Evolutionary conservation across 164 flowering plant genomes (phyloP).

Genomic region (Berberis thunbergii): DNA sequence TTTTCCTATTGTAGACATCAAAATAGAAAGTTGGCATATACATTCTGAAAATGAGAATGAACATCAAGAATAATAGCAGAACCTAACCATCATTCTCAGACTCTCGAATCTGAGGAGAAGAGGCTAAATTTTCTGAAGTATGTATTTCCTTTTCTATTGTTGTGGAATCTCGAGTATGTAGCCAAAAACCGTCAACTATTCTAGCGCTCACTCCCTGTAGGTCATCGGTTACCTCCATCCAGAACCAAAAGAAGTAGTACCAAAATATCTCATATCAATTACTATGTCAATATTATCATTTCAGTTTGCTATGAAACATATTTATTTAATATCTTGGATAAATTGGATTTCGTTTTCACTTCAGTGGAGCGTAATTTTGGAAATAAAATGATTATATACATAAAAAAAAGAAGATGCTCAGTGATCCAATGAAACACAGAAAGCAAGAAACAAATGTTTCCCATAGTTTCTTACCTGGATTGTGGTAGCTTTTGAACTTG

Average conservation of each 20-base stretch:
- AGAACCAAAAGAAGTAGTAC: too few relatives aligned
- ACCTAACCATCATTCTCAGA: conserved; percentile 16
- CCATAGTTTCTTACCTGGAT: conserved; percentile 20
- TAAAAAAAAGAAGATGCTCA: too few relatives aligned
- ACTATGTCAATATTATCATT: too few relatives aligned
- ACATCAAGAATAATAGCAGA: too few relatives aligned
- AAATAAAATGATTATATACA: too few relatives aligned
- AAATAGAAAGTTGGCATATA: neutral
- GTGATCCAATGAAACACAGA: too few relatives aligned
- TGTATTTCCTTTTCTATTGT: too few relatives aligned
- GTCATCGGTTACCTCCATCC: neutral
- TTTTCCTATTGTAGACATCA: conserved; percentile 13
- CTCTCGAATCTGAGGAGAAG: conserved; percentile 11
- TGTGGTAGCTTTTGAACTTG: neutral
- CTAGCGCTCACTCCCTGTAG: conserved; percentile 18
- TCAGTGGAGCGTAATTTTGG: too few relatives aligned
- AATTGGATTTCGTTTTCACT: too few relatives aligned
- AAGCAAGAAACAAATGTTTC: neutral
- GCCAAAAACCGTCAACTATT: conserved; percentile 8
- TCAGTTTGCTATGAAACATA: too few relatives aligned
- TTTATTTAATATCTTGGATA: too few relatives aligned
- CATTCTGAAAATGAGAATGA: neutral
- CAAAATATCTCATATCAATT: too few relatives aligned
- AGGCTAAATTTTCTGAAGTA: neutral
- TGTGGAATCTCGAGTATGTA: conserved; percentile 6